A percentile compares a stretch with the other conserved stretches of the same genome.
Conservation (phyloP, 768 basidiomycete species). For the Peribolospora baueri region DNA sequence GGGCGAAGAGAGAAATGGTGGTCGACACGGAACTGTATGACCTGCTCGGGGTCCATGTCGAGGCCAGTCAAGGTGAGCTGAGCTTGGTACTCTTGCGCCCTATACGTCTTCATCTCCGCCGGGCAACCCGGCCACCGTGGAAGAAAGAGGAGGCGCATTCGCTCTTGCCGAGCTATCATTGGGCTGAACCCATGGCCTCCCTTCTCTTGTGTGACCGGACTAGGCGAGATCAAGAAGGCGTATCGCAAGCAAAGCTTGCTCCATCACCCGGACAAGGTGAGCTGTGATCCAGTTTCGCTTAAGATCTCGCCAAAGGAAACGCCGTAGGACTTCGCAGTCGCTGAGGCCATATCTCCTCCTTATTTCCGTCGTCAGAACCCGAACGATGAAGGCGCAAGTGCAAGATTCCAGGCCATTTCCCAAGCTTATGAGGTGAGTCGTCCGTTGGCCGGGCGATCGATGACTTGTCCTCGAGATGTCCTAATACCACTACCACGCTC, state of each 20-base stretch:
- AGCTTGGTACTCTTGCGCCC: neutral
- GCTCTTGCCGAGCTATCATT: neutral
- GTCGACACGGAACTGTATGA: conserved; percentile 40
- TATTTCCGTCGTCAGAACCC: neutral
- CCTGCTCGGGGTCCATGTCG: conserved; percentile 44
- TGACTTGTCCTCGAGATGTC: too few relatives aligned
- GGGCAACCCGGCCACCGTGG: neutral
- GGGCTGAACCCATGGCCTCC: neutral
- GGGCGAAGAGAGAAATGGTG: conserved; percentile 14
- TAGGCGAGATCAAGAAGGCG: conserved; percentile 77
- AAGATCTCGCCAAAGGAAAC: too few relatives aligned
- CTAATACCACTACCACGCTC: too few relatives aligned
- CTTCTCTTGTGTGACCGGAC: conserved; percentile 8
- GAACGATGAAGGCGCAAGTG: conserved; percentile 5
- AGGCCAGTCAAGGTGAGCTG: conserved; percentile 43
- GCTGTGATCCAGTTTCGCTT: conserved; percentile 20
- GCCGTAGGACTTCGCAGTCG: too few relatives aligned
- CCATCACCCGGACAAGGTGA: conserved; percentile 35
- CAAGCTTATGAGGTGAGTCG: conserved; percentile 33
- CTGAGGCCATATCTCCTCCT: too few relatives aligned
- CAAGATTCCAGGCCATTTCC: conserved; percentile 11
- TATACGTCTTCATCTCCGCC: neutral
- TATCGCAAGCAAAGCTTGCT: conserved; percentile 76
- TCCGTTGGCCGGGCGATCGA: too few relatives aligned
- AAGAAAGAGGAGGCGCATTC: neutral